A percentile compares a stretch with the other conserved stretches of the same genome.
phyloP scores from a whole-genome alignment of 176 grass and related monocot genomes.

The Bonia amplexicaulis region DNA sequence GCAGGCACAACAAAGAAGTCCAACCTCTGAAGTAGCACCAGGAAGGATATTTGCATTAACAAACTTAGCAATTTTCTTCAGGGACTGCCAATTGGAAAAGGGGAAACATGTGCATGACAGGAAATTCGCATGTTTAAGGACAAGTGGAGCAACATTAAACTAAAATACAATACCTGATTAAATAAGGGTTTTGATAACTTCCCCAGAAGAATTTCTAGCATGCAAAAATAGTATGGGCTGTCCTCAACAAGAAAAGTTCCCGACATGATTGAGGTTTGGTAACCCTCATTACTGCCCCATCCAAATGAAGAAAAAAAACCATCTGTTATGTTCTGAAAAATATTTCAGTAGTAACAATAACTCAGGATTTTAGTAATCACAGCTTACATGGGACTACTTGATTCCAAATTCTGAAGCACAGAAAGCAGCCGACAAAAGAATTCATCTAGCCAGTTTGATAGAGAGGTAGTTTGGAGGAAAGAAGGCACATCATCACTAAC shows the following conservation, averaged over 20 bases:
- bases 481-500: slow-evolving; percentile 43
- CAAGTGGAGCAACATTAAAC: background rate
- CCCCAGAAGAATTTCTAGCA: slow-evolving; percentile 90
- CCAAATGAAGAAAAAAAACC: slow-evolving; percentile 24
- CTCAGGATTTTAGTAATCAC: slow-evolving; percentile 1
- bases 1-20: slow-evolving; percentile 93
- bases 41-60: slow-evolving; percentile 92
- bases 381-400: slow-evolving; percentile 80
- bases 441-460: slow-evolving; percentile 88
- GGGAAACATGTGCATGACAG: background rate
- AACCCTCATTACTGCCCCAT: slow-evolving; percentile 73
- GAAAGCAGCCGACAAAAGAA: slow-evolving; percentile 88
- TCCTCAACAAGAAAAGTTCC: slow-evolving; percentile 94
- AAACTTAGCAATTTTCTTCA: slow-evolving; percentile 94
- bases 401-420: slow-evolving; percentile 88
- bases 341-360: slow-evolving; percentile 8
- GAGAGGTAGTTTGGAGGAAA: slow-evolving; percentile 63
- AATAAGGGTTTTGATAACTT: slow-evolving; percentile 81
- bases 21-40: slow-evolving; percentile 89
- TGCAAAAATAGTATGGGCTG: slow-evolving; percentile 84
- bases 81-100: slow-evolving; percentile 52
- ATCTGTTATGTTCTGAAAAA: background rate
- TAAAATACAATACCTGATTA: slow-evolving; percentile 58
- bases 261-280: slow-evolving; percentile 54
- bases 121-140: background rate